Evolutionary conservation across 2,329 filamentous ascomycete genomes (phyloP).

Genomic region (Colletotrichum melonis): DNA sequence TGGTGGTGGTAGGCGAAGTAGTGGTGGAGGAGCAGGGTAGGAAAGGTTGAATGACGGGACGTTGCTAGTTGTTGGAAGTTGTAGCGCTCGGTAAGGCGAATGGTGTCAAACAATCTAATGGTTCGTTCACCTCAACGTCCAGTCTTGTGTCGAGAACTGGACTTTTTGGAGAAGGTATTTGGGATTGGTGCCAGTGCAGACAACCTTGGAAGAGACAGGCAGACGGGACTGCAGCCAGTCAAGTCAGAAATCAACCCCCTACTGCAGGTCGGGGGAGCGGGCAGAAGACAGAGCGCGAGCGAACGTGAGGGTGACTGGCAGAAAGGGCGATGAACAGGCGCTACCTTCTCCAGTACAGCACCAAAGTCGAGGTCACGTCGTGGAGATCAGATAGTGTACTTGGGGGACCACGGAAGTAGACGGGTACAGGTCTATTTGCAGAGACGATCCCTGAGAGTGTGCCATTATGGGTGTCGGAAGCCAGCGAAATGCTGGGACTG

Average conservation of each 20-base stretch:
- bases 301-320: not conserved
- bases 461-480: not conserved
- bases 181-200: conserved; percentile 4
- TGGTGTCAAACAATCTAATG: not conserved
- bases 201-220: not conserved
- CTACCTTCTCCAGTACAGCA: conserved; percentile 5
- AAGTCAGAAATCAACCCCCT: conserved; percentile 13
- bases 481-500: conserved; percentile 10
- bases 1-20: not conserved
- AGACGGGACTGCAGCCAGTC: not conserved
- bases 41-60: too few species aligned
- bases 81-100: conserved; percentile 10
- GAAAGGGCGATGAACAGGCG: conserved; percentile 24
- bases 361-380: conserved; percentile 24
- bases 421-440: conserved; percentile 13
- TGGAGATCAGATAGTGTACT: conserved; percentile 31
- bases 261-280: conserved; percentile 26
- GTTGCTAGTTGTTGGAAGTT: conserved; percentile 1
- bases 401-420: conserved; percentile 4
- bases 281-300: conserved; percentile 22
- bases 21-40: not conserved
- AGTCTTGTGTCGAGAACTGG: conserved; percentile 9
- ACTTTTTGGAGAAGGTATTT: conserved; percentile 3
- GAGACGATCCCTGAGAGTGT: conserved; percentile 12
- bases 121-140: not conserved